Percentiles rank a stretch among this genome's conserved stretches.
phyloP scores from a whole-genome alignment of 805 yeast genomes.

The Kodamaea neixiangensis region DNA sequence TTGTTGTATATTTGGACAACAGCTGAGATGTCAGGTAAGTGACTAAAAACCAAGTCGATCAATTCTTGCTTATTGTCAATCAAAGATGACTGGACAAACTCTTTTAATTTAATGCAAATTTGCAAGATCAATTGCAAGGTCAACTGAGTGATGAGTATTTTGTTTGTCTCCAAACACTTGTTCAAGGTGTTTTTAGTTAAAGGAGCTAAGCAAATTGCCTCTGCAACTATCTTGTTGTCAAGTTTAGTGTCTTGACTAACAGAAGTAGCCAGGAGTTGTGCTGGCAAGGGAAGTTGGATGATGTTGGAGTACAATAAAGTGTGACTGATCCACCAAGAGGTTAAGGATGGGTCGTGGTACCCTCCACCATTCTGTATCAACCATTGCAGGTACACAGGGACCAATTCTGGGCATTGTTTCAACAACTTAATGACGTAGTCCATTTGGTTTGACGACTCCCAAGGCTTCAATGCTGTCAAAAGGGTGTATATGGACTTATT shows the following conservation, averaged over 20 bases:
- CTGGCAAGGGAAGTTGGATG: conserved; percentile 60
- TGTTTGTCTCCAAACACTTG: conserved; percentile 51
- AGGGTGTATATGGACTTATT: conserved; percentile 69
- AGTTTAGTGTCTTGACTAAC: conserved; percentile 38
- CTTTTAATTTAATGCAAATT: conserved; percentile 54
- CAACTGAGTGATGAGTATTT: conserved; percentile 59
- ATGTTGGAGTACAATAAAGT: conserved; percentile 61
- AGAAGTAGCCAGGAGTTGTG: conserved; percentile 15
- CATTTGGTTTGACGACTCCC: conserved; percentile 71
- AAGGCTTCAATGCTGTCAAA: conserved; percentile 69
- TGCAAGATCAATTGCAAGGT: conserved; percentile 60
- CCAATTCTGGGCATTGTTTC: conserved; percentile 60
- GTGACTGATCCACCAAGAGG: conserved; percentile 83
- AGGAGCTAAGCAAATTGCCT: conserved; percentile 64
- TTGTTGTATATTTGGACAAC: conserved; percentile 45
- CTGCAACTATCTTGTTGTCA: conserved; percentile 40
- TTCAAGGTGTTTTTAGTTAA: conserved; percentile 57
- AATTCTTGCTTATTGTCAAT: conserved; percentile 24
- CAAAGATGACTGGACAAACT: conserved; percentile 27
- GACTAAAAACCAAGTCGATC: conserved; percentile 27
- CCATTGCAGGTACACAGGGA: conserved; percentile 67
- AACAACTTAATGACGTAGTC: conserved; percentile 55
- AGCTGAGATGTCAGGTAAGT: conserved; percentile 53
- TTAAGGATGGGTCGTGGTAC: conserved; percentile 72
- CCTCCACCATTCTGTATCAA: conserved; percentile 60